Evolutionary conservation across 2,329 filamentous ascomycete genomes (phyloP).

Genomic region (Aspergillus calidoustus): DNA sequence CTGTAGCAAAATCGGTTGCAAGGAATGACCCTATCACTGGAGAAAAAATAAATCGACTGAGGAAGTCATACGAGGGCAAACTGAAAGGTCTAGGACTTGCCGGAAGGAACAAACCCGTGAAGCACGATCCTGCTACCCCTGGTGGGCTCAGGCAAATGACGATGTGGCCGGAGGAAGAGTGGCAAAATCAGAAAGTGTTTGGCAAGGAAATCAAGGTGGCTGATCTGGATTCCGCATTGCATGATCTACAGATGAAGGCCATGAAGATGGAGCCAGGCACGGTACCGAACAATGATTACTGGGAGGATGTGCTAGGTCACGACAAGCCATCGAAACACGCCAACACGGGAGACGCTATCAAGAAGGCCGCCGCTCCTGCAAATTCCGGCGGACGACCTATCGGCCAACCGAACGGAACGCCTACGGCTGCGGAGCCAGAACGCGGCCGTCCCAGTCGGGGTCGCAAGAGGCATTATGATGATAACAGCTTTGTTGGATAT

Average conservation of each 20-base stretch:
- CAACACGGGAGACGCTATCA: slow-evolving; percentile 33
- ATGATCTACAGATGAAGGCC: slow-evolving; percentile 47
- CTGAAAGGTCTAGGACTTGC: slow-evolving; percentile 52
- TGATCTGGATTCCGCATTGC: slow-evolving; percentile 47
- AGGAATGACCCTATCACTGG: slow-evolving; percentile 65
- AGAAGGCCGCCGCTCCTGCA: slow-evolving; percentile 34
- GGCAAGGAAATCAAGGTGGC: slow-evolving; percentile 52
- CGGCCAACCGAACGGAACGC: slow-evolving; percentile 35
- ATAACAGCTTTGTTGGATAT: slow-evolving; percentile 57
- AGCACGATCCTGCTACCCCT: slow-evolving; percentile 46
- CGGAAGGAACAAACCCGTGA: slow-evolving; percentile 54
- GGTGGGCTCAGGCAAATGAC: slow-evolving; percentile 48
- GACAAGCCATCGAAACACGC: slow-evolving; percentile 49
- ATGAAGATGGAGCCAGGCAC: slow-evolving; percentile 54
- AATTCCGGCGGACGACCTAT: slow-evolving; percentile 29
- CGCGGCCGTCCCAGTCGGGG: slow-evolving; percentile 49
- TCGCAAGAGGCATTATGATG: slow-evolving; percentile 56
- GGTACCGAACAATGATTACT: slow-evolving; percentile 52
- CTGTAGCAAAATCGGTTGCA: slow-evolving; percentile 62
- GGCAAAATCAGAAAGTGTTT: slow-evolving; percentile 54
- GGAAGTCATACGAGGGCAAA: slow-evolving; percentile 59
- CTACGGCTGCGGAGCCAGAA: slow-evolving; percentile 38
- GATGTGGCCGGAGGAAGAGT: slow-evolving; percentile 56
- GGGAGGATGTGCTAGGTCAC: slow-evolving; percentile 55
- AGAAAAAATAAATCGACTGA: slow-evolving; percentile 67